Base-by-base conservation (phyloP, 177 flowering plant genomes). In the Vitis hybrid region DNA sequence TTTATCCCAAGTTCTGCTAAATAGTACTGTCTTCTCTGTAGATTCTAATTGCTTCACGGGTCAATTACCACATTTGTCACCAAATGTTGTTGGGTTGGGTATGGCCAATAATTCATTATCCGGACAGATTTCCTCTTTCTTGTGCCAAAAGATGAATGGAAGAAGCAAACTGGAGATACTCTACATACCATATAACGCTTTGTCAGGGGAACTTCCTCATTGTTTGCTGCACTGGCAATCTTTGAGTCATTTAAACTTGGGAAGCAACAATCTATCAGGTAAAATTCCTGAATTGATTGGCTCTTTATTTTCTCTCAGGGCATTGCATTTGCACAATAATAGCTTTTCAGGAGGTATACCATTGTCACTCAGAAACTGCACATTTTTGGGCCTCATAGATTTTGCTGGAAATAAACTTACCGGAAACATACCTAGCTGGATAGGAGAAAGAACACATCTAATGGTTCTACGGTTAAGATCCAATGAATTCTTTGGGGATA, bases 381-480 rank as follows among this genome's bases (percentile, higher is more conserved):
- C 2, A 1, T 2, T 7, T 5, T 50, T 59, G 51, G 2, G 1
- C 2, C 2, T 21, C 23, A 21, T 21, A 21, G 60, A 62, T 10
- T 12, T 62, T 26, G 34, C 19, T 9, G 60, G 23, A 14, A 70
- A 70, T 34, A 5, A 52, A 10, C 18, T 70, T 1, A 10, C 14
- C 3, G 71, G 72, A 11, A 32, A 12, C 15, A 65, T 71, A 13
- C 69, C 74, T 3, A 3, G 5, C 10, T 71, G 74, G 69, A 14
- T 71, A 4, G 67, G 67, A 21, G 23, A 21, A 21, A 15, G 49
- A 0, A 4, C 23, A 19, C 2, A 11, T 13, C 7, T 71, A n/a
- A 18, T 5, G 3, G 9, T 71, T 51, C 21, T 65, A 4, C 45
- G 15, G 5, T 58, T 71, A 2, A 56, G 51, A 4, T 2, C 23